Base-by-base conservation (phyloP, 2,329 filamentous ascomycete species). In the Fonsecaea pugnacius region DNA sequence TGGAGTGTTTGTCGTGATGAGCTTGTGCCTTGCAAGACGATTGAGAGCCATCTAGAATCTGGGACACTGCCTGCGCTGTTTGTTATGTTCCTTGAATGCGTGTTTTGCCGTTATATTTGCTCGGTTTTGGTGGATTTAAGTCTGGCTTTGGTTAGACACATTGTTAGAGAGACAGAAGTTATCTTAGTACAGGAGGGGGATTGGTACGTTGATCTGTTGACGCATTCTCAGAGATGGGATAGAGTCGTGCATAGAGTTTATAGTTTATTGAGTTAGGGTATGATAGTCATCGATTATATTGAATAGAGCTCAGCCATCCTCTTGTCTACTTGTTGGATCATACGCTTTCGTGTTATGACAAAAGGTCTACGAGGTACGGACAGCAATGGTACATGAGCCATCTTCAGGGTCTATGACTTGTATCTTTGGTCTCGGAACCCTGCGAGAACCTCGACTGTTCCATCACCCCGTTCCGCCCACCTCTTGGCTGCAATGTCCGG, bases 401-500 rank as follows among this genome's bases (percentile, higher is more conserved):
- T 5, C 12, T 4, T 8, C n/a, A n/a, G 38, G 18, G 38, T 14
- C 38, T 43, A 43, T 43, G 38, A 43, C 50, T 73, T 72, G 62
- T 76, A 75, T 35, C 59, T 71, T 24, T 71, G 58, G 66, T 75
- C 74, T 36, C 54, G 70, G 43, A 74, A 75, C 0, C 73, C 74
- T 8, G 66, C 72, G 61, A 79, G 71, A 27, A 80, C 75, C 65
- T 79, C 77, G 30, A 78, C 67, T 38, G 76, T 78, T 1, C 77
- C 76, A 55, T 79, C 77, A 16, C 59, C 59, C n/a, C 40, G 53
- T 54, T 75, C 74, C 7, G 70, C 69, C 62, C 73, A 78, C 64
- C 74, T 76, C 55, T 77, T 78, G 18, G 73, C 74, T 12, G 75
- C 70, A 2, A 75, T 78, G 48, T 72, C 71, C 4, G 75, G 73